phyloP scores from a whole-genome alignment of 169 alveolate genomes.

The Theileria equi region DNA sequence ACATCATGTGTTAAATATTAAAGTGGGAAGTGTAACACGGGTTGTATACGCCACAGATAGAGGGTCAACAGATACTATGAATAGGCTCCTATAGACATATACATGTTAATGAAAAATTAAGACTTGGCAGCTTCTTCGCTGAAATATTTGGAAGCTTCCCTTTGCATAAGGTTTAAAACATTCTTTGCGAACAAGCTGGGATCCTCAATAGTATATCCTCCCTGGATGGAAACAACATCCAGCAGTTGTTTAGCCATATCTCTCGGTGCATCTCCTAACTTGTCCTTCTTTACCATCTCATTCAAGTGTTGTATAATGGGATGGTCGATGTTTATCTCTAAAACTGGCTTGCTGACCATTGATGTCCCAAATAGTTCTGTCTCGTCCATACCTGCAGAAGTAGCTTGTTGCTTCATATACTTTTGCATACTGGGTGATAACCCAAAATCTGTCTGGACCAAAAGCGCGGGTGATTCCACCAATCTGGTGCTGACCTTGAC shows the following conservation, averaged over 20 bases:
- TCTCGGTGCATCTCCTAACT: constrained; percentile 61
- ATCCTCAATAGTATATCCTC: constrained; percentile 80
- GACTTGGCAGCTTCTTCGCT: constrained; percentile 1
- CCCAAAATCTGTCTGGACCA: constrained; percentile 91
- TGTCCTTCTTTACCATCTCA: constrained; percentile 70
- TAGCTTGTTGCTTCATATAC: constrained; percentile 93
- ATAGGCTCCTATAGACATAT: background rate
- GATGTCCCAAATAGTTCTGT: constrained; percentile 79
- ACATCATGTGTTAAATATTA: background rate
- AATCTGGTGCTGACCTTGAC: constrained; percentile 87
- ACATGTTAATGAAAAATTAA: background rate
- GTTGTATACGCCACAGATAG: background rate
- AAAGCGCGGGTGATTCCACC: constrained; percentile 88
- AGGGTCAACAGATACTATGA: background rate
- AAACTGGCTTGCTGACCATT: constrained; percentile 87
- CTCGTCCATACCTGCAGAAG: constrained; percentile 89
- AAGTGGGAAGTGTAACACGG: background rate
- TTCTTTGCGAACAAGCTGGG: constrained; percentile 77
- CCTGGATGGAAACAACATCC: constrained; percentile 78
- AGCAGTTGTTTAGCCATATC: constrained; percentile 75
- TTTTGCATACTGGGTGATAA: constrained; percentile 95
- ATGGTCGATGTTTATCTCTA: constrained; percentile 93
- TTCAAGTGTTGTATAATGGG: constrained; percentile 88
- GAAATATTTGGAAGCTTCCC: constrained; percentile 66
- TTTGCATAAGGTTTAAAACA: constrained; percentile 74